Evolutionary conservation across 371 early-diverging fungal genomes (phyloP), one percentile per base, ranked within the genome.

Genomic region (Batrachochytrium dendrobatidis): DNA sequence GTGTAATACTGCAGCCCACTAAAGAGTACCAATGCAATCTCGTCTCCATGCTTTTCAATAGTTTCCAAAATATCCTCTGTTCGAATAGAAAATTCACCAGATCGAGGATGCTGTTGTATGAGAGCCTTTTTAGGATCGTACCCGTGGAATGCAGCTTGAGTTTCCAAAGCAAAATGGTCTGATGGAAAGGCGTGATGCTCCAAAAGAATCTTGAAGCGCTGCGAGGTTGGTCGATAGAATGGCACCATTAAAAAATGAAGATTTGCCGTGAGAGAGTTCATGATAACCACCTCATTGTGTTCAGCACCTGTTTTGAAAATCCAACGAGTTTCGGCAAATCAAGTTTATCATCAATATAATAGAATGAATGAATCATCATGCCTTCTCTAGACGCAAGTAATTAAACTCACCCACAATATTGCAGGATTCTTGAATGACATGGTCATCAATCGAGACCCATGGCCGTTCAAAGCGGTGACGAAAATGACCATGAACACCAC

Each of bases 1-100:
- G 95, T 94, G 71, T 94, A 95, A 68, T 90, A 98, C 67, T 98
- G 95, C 30, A 98, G 73, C n/a, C 95, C 96, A 35, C 88, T 82
- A 49, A 96, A 83, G 68, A 93, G 69, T 0, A 98, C 88, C 15
- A 96, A 74, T 5, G 98, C 93, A 60, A 91, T 87, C 15, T 68
- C 59, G 49, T 85, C 79, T 10, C 93, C 91, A 32, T 86, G 76
- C 44, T 82, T 68, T 53, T 80, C 79, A 52, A 98, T 91, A 0
- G 71, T 61, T 0, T 79, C 72, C 45, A 93, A 63, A 55, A 97
- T 91, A 66, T 95, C 94, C 55, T 90, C 84, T 0, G 85, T 86
- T 25, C 85, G 77, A 52, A 93, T 66, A 0, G 72, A 74, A 28
- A 58, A 56, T 58, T 92, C 92, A 18, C 92, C 92, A 24, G 70